Conservation (phyloP, 208 protist species). For the Trypanosoma theileri region DNA sequence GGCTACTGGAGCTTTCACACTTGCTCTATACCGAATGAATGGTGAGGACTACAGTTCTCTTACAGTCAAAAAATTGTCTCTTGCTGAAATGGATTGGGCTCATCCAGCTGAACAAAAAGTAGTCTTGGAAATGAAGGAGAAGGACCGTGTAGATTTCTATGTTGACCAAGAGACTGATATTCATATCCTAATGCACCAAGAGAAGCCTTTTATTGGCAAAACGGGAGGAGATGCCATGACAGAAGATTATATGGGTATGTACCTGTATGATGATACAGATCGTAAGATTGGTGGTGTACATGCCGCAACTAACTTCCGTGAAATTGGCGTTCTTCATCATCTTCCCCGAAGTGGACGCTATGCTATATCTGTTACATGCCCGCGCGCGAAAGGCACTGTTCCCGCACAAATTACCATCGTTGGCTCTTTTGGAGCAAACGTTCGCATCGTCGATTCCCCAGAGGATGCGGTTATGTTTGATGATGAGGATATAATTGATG, state of each 20-base stretch:
- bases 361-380: conserved; percentile 37
- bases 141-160: conserved; percentile 38
- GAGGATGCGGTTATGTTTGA: conserved; percentile 61
- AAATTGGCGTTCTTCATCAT: conserved; percentile 25
- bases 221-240: conserved; percentile 35
- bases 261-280: conserved; percentile 40
- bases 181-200: conserved; percentile 35
- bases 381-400: conserved; percentile 20
- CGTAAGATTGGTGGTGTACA: conserved; percentile 36
- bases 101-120: conserved; percentile 18
- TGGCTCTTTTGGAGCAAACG: conserved; percentile 19
- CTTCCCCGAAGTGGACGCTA: conserved; percentile 35
- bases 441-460: conserved; percentile 39
- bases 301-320: conserved; percentile 36
- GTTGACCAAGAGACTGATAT: conserved; percentile 27
- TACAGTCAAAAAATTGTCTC: conserved; percentile 17
- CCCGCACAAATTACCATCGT: conserved; percentile 37
- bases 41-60: conserved; percentile 18
- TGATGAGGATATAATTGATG: conserved; percentile 74
- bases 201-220: conserved; percentile 32
- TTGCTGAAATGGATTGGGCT: conserved; percentile 34
- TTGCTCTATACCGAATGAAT: conserved; percentile 29
- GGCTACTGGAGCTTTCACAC: conserved; percentile 28
- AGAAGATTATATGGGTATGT: conserved; percentile 36
- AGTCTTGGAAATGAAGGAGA: conserved; percentile 26